A percentile compares a stretch with the other conserved stretches of the same genome.
Conservation (phyloP, 176 grass and related monocot genomes). For the sorghum (Sorghum bicolor) region DNA sequence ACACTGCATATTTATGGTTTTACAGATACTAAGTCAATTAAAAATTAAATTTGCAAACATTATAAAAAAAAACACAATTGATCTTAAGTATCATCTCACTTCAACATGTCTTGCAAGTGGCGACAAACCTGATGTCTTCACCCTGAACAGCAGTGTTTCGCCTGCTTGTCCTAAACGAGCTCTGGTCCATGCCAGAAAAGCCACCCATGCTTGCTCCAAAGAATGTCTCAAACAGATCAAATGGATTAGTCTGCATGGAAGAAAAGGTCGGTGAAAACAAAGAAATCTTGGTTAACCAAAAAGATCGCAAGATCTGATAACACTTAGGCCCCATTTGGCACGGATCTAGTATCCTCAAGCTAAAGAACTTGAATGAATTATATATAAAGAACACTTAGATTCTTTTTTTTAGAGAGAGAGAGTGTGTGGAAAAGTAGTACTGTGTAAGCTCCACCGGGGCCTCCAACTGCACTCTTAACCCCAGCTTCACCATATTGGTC, state of each 20-base stretch:
- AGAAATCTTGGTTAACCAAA: slow-evolving; percentile 17
- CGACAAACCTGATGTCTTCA: slow-evolving; percentile 92
- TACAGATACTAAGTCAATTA: background rate
- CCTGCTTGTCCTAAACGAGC: slow-evolving; percentile 73
- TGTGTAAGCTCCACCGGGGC: slow-evolving; percentile 81
- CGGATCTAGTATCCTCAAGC: background rate
- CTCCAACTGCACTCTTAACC: slow-evolving; percentile 88
- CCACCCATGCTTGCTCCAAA: slow-evolving; percentile 94
- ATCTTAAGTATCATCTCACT: slow-evolving; percentile 1
- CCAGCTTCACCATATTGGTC: slow-evolving; percentile 99
- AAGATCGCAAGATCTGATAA: background rate
- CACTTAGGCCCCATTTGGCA: background rate
- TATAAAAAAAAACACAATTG: slow-evolving; percentile 19
- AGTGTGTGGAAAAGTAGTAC: slow-evolving; percentile 41
- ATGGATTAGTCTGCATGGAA: slow-evolving; percentile 80
- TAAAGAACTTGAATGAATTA: background rate
- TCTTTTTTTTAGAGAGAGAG: slow-evolving; percentile 12
- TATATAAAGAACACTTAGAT: background rate
- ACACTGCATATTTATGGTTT: slow-evolving; percentile 3
- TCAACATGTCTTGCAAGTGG: slow-evolving; percentile 27
- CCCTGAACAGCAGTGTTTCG: slow-evolving; percentile 67
- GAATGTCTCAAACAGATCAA: slow-evolving; percentile 96
- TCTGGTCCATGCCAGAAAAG: slow-evolving; percentile 89
- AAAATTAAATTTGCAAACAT: background rate
- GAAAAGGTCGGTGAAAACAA: slow-evolving; percentile 26